Conservation (phyloP, 768 basidiomycete genomes). For the Ramaria rubella region DNA sequence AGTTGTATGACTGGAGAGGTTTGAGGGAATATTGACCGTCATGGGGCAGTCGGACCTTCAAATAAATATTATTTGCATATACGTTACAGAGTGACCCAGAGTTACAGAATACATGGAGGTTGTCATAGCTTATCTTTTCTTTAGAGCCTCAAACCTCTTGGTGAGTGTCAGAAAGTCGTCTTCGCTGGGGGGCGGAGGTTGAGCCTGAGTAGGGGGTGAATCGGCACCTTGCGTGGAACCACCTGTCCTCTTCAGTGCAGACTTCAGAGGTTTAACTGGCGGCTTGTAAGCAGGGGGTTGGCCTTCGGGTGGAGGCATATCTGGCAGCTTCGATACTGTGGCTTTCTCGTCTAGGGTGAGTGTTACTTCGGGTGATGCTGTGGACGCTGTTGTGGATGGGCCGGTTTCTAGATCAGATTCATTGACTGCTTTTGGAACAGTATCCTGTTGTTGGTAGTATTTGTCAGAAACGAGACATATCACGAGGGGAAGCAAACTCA, state of each 20-base stretch:
- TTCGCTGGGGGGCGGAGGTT: conserved; percentile 28
- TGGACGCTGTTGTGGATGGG: conserved; percentile 45
- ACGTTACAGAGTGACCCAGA: too few relatives aligned
- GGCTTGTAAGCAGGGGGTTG: conserved; percentile 23
- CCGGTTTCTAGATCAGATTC: conserved; percentile 32
- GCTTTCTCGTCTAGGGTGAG: conserved; percentile 14
- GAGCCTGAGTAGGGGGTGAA: background rate
- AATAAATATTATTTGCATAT: too few relatives aligned
- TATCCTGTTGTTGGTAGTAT: background rate
- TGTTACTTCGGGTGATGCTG: conserved; percentile 21
- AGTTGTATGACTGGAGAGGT: too few relatives aligned
- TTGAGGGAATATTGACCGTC: too few relatives aligned
- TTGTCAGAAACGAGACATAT: background rate
- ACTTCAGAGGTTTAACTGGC: conserved; percentile 15
- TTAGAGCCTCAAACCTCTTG: conserved; percentile 79
- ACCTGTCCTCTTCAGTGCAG: conserved; percentile 24
- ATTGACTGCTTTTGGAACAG: conserved; percentile 11
- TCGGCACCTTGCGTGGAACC: background rate
- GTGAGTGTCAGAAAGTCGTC: conserved; percentile 74
- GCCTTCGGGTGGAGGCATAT: conserved; percentile 46
- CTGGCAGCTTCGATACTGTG: conserved; percentile 40
- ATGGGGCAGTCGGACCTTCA: too few relatives aligned
- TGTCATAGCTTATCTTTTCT: conserved; percentile 39
- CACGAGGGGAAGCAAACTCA: background rate
- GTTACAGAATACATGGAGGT: too few relatives aligned